Conservation (phyloP, 2,329 filamentous ascomycete genomes). For the Trichoderma sp. region DNA sequence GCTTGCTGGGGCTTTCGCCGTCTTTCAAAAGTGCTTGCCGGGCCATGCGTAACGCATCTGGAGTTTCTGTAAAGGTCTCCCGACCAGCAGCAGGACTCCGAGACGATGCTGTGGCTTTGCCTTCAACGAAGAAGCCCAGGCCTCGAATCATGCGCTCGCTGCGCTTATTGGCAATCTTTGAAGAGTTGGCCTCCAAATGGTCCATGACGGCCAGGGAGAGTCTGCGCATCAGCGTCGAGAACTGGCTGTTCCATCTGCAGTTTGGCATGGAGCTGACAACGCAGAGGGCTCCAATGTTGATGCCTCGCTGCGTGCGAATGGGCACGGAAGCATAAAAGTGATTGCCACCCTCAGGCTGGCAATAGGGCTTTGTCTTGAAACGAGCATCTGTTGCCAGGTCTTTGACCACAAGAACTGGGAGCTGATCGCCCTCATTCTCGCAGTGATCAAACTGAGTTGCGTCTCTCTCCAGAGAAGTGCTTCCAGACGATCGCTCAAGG, state of each 20-base stretch:
- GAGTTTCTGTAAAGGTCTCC: slow-evolving; percentile 17
- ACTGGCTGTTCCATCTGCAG: slow-evolving; percentile 29
- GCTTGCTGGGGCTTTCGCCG: background rate
- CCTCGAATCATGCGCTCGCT: slow-evolving; percentile 40
- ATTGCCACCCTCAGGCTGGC: slow-evolving; percentile 26
- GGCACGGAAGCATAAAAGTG: slow-evolving; percentile 41
- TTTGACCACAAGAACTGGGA: slow-evolving; percentile 36
- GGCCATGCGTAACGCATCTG: slow-evolving; percentile 12
- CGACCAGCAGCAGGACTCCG: slow-evolving; percentile 15
- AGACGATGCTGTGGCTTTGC: slow-evolving; percentile 20
- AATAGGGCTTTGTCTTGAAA: slow-evolving; percentile 31
- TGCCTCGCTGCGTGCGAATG: slow-evolving; percentile 37
- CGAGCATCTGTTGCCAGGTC: slow-evolving; percentile 36
- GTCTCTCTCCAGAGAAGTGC: background rate
- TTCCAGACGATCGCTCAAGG: background rate
- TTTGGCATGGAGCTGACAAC: slow-evolving; percentile 28
- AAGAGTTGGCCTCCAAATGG: slow-evolving; percentile 35
- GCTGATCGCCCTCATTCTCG: slow-evolving; percentile 16
- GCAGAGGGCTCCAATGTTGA: slow-evolving; percentile 41
- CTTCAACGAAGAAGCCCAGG: slow-evolving; percentile 36
- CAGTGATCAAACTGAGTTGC: background rate
- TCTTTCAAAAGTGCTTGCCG: slow-evolving; percentile 12
- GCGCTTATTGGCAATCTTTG: slow-evolving; percentile 30
- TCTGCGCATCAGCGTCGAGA: slow-evolving; percentile 29
- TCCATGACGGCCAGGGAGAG: slow-evolving; percentile 35